Percentiles rank a stretch among this genome's conserved stretches.
These are phyloP conservation scores for Fusarium pilosicola DNA, from an alignment of 2,329 filamentous ascomycete genomes.

Conservation along the genomic window DNA sequence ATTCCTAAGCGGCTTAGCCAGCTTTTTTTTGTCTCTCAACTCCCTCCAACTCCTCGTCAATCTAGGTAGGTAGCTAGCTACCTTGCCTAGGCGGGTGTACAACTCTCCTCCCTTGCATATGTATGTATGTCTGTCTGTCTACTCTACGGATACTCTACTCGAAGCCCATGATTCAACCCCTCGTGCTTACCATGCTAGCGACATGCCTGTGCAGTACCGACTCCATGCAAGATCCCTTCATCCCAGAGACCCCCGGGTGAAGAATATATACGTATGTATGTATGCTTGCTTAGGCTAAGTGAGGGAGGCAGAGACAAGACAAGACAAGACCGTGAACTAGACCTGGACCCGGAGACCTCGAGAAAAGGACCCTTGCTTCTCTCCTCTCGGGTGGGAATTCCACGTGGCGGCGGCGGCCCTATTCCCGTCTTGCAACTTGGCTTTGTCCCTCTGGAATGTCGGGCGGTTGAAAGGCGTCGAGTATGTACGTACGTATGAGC, in stretches of 20 bases:
- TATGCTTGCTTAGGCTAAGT: neutral
- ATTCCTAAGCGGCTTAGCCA: slow-evolving; percentile 4
- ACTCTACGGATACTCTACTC: neutral
- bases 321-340: neutral
- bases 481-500: neutral
- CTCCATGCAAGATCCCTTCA: neutral
- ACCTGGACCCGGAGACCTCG: neutral
- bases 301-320: neutral
- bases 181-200: slow-evolving; percentile 12
- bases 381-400: neutral
- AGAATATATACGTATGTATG: neutral
- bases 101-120: slow-evolving; percentile 8
- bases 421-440: slow-evolving; percentile 4
- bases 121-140: neutral
- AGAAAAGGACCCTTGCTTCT: neutral
- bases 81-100: neutral
- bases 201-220: neutral
- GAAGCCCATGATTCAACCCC: slow-evolving; percentile 5
- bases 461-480: neutral
- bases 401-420: slow-evolving; percentile 20
- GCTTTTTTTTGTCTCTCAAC: slow-evolving; percentile 1
- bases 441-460: slow-evolving; percentile 16
- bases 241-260: neutral
- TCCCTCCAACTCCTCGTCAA: neutral
- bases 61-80: neutral